These are phyloP conservation scores for Trichoderma sp. DNA, from an alignment of 2,329 filamentous ascomycete genomes.

Conservation along the genomic window DNA sequence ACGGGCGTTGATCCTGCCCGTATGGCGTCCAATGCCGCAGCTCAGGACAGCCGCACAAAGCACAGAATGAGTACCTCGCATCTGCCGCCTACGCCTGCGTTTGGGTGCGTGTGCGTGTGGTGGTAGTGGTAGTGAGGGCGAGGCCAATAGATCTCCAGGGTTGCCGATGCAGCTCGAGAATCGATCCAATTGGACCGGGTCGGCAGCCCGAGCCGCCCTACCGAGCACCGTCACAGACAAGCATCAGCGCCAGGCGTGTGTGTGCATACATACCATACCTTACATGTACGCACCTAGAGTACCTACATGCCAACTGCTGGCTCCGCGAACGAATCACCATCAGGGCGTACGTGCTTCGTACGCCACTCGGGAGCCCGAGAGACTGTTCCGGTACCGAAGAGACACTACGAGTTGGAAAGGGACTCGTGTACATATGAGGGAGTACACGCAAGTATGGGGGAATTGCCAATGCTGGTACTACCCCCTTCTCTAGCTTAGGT, in stretches of 20 bases:
- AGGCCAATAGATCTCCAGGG: conserved; percentile 25
- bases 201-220: conserved; percentile 22
- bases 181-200: conserved; percentile 22
- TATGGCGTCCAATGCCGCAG: no score
- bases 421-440: not conserved
- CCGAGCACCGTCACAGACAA: conserved; percentile 24
- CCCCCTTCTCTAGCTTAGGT: not conserved
- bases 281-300: not conserved
- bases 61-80: no score
- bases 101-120: not conserved
- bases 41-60: not conserved
- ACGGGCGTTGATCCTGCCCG: not conserved
- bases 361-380: not conserved
- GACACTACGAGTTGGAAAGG: not conserved
- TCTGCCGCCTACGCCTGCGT: not conserved
- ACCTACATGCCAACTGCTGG: not conserved
- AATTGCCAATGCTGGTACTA: not conserved
- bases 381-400: no score
- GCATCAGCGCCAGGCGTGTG: not conserved
- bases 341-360: not conserved
- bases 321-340: conserved; percentile 2
- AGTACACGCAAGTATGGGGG: no score
- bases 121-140: not conserved
- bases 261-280: not conserved
- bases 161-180: conserved; percentile 16